Base-by-base conservation (phyloP, 2,329 filamentous ascomycete genomes). In the Clonostachys byssicola region DNA sequence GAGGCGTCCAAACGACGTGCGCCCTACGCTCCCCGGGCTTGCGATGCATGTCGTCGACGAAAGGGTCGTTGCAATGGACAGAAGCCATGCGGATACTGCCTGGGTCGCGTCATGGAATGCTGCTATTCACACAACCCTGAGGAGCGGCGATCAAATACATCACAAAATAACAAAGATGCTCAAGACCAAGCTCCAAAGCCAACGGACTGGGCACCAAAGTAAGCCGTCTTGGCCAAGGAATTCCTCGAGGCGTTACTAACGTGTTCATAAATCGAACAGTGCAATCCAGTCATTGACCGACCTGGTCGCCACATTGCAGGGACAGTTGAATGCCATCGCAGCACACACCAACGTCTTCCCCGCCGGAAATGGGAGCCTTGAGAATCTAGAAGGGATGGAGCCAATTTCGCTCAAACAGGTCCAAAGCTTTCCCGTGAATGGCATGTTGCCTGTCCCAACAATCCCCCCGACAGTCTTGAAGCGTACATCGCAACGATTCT, bases 31-130 rank as follows among this genome's bases (percentile, higher is more conserved):
- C 42, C 52, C 14, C 52, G 54, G n/a, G 56, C 56, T 9, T 58
- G 56, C 47, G 54, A 57, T 41, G 50, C 50, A 3, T 58, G 56
- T 47, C 55, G 56, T 23, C 46, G 53, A 12, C 53, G 56, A 18
- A 58, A 58, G 47, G 55, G 55, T 10, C 53, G 51, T 49, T 58
- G 56, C 46, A 52, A 56, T 33, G 56, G 56, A 8, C 48, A 45
- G 13, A 46, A 56, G 30, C 55, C 55, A 16, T 58, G 56, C 44
- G 46, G 46, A 13, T 49, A 54, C 39, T 57, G 54, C 39, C 18
- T 40, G 23, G 46, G 47, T 6, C 47, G 54, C 12, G 48, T 47
- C 2, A 49, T 51, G 36, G 40, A 47, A 14, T 57, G 56, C 38
- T 47, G 40, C 34, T 57, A 47, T 39, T 46, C 40, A 18, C 51